Evolutionary conservation across 371 early-diverging fungal genomes (phyloP), one percentile per base, ranked within the genome.

Genomic region (Mortierella sp.): DNA sequence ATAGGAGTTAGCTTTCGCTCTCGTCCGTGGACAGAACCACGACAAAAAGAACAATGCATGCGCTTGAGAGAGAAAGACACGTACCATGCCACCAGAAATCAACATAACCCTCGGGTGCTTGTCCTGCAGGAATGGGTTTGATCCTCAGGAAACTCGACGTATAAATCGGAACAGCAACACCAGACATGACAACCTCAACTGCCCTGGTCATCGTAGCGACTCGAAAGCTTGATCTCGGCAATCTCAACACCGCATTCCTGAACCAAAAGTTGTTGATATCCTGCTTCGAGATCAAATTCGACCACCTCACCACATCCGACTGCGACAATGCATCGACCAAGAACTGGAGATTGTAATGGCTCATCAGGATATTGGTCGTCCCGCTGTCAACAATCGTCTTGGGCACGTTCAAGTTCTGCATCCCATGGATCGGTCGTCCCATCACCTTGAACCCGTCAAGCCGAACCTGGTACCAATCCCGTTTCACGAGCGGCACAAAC

Each of bases 331-430:
- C 74, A 13, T 47, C 72, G 11, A 86, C 75, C 63, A 87, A 53
- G 55, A 66, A 66, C 45, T 80, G 79, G 8, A 87, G 71, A 63
- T 85, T 86, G 50, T 83, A 83, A 48, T 76, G 74, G 47, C 81
- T 80, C 86, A 81, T 85, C 73, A 77, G 66, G 76, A 80, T 80
- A 50, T 87, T 85, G 40, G 83, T 87, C 44, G 84, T 85, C 8
- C 87, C 87, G 14, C 82, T 85, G 24, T 87, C 87, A 7, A 87
- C 75, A 50, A 87, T 87, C 7, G 86, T 71, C 66, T 85, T 77
- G 14, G 86, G 87, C 19, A 70, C 5, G 65, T 86, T 86, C 44
- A 86, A 45, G 61, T 85, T 72, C 48, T 75, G 69, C 73, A 79
- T 76, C 37, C 85, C 81, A 9, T 52, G 66, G 11, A 87, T 73